Evolutionary conservation across 768 basidiomycete genomes (phyloP).

Genomic region (Pulveroboletus ravenelii): DNA sequence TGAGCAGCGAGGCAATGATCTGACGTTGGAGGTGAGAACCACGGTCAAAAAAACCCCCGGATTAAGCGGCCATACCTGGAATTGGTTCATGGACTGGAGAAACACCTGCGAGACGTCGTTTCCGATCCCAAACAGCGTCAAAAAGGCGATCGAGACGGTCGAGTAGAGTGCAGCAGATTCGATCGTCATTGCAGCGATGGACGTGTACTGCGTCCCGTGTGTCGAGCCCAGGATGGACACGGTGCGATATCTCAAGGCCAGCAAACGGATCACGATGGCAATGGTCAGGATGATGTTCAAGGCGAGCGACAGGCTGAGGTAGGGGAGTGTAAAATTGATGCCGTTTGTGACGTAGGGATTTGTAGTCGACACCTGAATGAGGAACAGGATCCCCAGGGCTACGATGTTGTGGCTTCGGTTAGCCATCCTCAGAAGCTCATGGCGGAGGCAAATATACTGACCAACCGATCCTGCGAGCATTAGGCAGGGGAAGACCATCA

Average conservation of each 20-base stretch:
- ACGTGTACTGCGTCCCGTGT: constrained; percentile 27
- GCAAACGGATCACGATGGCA: constrained; percentile 28
- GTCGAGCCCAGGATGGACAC: constrained; percentile 15
- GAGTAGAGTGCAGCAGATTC: constrained; percentile 34
- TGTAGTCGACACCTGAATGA: constrained; percentile 12
- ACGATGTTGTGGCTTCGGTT: not conserved
- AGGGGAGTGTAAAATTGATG: constrained; percentile 18
- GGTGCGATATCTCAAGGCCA: constrained; percentile 13
- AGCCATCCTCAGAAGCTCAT: not conserved
- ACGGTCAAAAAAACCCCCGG: too few species aligned
- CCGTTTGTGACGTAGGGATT: constrained; percentile 6
- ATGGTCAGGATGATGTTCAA: constrained; percentile 33
- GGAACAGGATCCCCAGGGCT: constrained; percentile 8
- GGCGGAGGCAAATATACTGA: not conserved
- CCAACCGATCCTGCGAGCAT: constrained; percentile 8
- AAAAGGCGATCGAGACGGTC: constrained; percentile 25
- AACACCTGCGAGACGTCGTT: constrained; percentile 26
- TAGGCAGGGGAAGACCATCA: constrained; percentile 8
- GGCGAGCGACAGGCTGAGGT: constrained; percentile 24
- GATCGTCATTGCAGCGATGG: constrained; percentile 31
- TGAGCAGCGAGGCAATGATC: constrained; percentile 1
- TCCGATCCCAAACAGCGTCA: constrained; percentile 22
- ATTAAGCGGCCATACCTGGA: constrained; percentile 19
- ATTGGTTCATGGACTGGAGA: constrained; percentile 24
- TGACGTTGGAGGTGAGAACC: not conserved